Evolutionary conservation across 768 basidiomycete species (phyloP), one percentile per base, ranked within the genome.

Genomic region (Podaxis rugospora): DNA sequence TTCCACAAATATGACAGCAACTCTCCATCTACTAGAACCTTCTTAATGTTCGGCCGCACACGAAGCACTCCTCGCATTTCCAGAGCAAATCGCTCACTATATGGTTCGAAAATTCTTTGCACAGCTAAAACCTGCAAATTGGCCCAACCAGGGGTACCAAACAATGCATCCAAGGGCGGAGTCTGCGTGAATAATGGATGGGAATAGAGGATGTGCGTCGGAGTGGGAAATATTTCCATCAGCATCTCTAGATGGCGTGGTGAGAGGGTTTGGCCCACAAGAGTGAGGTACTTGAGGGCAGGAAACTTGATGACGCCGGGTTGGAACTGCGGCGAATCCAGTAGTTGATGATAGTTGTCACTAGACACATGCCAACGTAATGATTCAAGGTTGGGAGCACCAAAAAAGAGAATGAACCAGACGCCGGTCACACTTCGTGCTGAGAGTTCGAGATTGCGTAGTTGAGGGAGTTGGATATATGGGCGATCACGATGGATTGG

Each of bases 351-450:
- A 49, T 70, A 69, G 16, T 44, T 63, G 56, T 70, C 66, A 16
- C 63, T 67, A 7, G 67, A 67, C 57, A 68, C 72, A 35, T 74
- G 62, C 39, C 77, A 64, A 73, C 75, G 76, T 16, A 78, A 65
- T 0, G 76, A 72, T 60, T 75, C 66, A n/a, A 78, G 62, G 11
- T 68, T 66, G 6, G 72, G 72, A 9, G 74, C 66, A 3, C 65
- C 62, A 7, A 76, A 51, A 5, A 69, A 66, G 16, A 72, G 66
- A 32, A 78, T 59, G 32, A 74, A 64, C 50, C 64, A 69, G 18
- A 67, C 65, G 18, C 71, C 68, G 39, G 73, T 53, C 14, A 55
- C 59, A 16, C 70, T 69, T 4, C 61, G 65, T 3, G 64, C 67
- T 18, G 66, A 50, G 5, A 76, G 64, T 63, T 71, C 71, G 21